Percentiles rank a stretch among this genome's conserved stretches.
Evolutionary conservation across 2,329 filamentous ascomycete genomes (phyloP).

Genomic region (Trichoderma sp.): DNA sequence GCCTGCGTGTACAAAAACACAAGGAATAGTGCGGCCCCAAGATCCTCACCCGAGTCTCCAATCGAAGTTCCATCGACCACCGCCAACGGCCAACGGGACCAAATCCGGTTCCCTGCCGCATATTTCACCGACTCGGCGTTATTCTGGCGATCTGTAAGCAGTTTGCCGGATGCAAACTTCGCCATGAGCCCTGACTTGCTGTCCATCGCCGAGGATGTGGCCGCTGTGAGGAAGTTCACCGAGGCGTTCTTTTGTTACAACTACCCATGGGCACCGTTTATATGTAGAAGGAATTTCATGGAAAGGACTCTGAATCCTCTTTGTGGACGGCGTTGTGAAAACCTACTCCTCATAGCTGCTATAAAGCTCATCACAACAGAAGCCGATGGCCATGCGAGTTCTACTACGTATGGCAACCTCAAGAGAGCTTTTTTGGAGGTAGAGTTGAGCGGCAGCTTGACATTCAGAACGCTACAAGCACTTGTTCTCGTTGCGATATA

Average conservation of each 20-base stretch:
- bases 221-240: neutral
- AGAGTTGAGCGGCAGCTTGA: constrained; percentile 1
- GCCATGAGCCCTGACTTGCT: neutral
- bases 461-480: constrained; percentile 3
- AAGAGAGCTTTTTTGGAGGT: constrained; percentile 4
- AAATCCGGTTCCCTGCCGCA: neutral
- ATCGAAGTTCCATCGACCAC: neutral
- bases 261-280: constrained; percentile 8
- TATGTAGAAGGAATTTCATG: constrained; percentile 7
- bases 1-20: neutral
- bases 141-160: neutral
- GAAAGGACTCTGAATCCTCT: constrained; percentile 8
- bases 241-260: constrained; percentile 5
- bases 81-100: neutral
- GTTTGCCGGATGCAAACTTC: neutral
- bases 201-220: neutral
- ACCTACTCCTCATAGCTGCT: neutral
- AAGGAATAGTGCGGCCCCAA: neutral
- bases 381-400: neutral
- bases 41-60: neutral
- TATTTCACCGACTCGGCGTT: constrained; percentile 1
- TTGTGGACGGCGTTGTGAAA: neutral
- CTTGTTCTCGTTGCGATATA: constrained; percentile 6
- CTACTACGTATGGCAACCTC: neutral
- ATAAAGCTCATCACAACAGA: constrained; percentile 8